Conservation (phyloP, 1,284 basidiomycete species). For the Ganoderma meredithae region DNA sequence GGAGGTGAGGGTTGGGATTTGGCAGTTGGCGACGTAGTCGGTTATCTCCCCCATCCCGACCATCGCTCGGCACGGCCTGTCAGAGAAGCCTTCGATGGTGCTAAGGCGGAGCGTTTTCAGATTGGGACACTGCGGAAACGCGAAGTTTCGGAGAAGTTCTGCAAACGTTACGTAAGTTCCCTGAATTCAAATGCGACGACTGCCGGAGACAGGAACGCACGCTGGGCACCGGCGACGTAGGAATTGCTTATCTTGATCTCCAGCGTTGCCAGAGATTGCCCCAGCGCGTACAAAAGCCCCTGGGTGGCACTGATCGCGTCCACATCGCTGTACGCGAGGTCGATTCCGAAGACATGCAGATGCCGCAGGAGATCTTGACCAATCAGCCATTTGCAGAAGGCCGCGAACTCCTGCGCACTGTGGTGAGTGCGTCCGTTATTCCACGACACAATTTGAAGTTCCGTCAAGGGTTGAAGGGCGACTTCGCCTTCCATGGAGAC, state of each 20-base stretch:
- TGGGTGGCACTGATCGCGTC: background rate
- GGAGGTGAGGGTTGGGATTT: constrained; percentile 4
- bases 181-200: background rate
- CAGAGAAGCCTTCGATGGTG: constrained; percentile 6
- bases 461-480: background rate
- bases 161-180: background rate
- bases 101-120: constrained; percentile 2
- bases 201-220: background rate
- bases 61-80: constrained; percentile 1
- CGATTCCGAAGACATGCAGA: background rate
- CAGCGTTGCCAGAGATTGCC: background rate
- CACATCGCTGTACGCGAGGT: background rate
- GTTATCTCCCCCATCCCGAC: constrained; percentile 2
- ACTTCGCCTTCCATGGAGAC: background rate
- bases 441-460: background rate
- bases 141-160: constrained; percentile 2
- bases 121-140: constrained; percentile 1
- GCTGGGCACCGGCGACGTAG: constrained; percentile 2
- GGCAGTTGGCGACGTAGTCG: background rate
- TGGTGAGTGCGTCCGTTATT: constrained; percentile 2
- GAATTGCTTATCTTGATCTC: constrained; percentile 4
- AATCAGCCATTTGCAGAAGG: constrained; percentile 1
- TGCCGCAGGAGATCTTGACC: background rate
- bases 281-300: background rate
- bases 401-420: background rate